Percentiles rank a stretch among this genome's conserved stretches.
phyloP scores from a whole-genome alignment of 495 filamentous ascomycete genomes.

The Hypoxylon cercidicola region DNA sequence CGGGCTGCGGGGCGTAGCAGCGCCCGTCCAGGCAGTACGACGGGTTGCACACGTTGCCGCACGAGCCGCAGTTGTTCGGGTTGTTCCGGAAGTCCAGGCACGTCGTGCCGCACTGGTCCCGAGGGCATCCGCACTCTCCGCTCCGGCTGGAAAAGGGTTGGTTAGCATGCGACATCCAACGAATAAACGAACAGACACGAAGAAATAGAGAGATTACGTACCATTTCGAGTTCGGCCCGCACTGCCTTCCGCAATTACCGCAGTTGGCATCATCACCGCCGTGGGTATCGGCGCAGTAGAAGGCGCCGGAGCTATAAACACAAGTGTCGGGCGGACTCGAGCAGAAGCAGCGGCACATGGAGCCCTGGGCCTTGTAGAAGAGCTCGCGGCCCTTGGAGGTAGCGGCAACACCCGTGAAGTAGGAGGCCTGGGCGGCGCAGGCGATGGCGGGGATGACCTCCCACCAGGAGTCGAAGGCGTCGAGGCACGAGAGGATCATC shows the following conservation, averaged over 20 bases:
- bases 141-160: background rate
- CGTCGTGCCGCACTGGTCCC: constrained; percentile 17
- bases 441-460: constrained; percentile 18
- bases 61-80: constrained; percentile 20
- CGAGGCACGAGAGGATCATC: constrained; percentile 23
- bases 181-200: background rate
- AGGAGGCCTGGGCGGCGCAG: constrained; percentile 16
- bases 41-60: constrained; percentile 20
- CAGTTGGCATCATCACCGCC: constrained; percentile 13
- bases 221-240: constrained; percentile 15
- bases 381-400: constrained; percentile 21
- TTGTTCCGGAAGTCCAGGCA: constrained; percentile 24
- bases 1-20: constrained; percentile 19
- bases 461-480: constrained; percentile 23
- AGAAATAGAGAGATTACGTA: background rate
- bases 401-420: constrained; percentile 21
- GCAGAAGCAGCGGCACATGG: constrained; percentile 17
- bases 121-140: constrained; percentile 17
- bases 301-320: constrained; percentile 5
- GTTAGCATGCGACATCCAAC: background rate
- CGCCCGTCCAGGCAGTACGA: constrained; percentile 21
- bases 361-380: constrained; percentile 18
- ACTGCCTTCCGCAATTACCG: constrained; percentile 16
- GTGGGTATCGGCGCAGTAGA: constrained; percentile 15
- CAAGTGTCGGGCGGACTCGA: constrained; percentile 10